phyloP scores from a whole-genome alignment of 257 asterid species.

The Salvia hispanica region DNA sequence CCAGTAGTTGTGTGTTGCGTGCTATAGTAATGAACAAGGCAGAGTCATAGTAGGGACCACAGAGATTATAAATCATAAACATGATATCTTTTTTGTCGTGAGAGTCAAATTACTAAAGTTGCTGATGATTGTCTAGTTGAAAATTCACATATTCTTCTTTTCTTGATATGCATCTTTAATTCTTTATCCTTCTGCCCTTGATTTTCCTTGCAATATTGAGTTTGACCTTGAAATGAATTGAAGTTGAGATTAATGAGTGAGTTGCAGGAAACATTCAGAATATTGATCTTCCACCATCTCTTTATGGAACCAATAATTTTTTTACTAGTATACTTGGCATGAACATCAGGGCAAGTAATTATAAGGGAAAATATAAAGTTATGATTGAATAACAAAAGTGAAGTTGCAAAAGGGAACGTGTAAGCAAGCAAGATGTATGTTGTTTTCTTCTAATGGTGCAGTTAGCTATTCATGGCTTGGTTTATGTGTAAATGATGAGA shows the following conservation, averaged over 20 bases:
- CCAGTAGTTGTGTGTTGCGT: constrained; percentile 5
- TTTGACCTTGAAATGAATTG: neutral
- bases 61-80: neutral
- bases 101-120: constrained; percentile 8
- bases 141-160: neutral
- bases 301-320: neutral
- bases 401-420: neutral
- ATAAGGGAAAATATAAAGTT: neutral
- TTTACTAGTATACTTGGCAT: neutral
- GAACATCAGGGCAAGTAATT: neutral
- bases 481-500: neutral
- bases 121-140: constrained; percentile 21
- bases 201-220: neutral
- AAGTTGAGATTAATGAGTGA: constrained; percentile 16
- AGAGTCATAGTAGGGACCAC: constrained; percentile 9
- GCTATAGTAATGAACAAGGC: neutral
- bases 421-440: neutral
- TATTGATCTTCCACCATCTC: neutral
- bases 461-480: neutral
- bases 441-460: neutral
- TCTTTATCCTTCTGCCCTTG: neutral
- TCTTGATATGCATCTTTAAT: neutral
- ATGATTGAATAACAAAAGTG: neutral
- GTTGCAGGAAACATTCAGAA: neutral
- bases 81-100: constrained; percentile 6